phyloP scores from a whole-genome alignment of 2,329 filamentous ascomycete genomes.

The Colletotrichum abscissum region DNA sequence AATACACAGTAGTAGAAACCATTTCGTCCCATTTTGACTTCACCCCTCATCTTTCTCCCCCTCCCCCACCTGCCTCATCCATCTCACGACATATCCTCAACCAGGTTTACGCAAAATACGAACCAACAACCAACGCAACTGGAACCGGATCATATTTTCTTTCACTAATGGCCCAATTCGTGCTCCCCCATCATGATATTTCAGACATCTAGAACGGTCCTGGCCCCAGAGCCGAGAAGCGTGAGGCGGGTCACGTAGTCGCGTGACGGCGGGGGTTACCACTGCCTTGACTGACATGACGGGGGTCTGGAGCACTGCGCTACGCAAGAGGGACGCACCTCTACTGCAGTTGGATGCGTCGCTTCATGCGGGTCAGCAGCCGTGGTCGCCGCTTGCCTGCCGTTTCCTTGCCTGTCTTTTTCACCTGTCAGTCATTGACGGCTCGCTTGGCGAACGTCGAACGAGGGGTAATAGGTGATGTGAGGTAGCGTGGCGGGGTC shows the following conservation, averaged over 20 bases:
- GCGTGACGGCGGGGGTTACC: conserved; percentile 15
- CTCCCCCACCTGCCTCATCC: too few species aligned
- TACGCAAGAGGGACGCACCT: conserved; percentile 19
- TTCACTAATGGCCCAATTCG: too few species aligned
- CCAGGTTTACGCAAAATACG: too few species aligned
- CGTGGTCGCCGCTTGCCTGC: neutral
- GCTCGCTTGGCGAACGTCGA: neutral
- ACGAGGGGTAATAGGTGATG: neutral
- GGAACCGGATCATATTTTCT: too few species aligned
- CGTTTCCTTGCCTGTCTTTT: neutral
- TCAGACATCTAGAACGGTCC: neutral
- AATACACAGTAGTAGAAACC: too few species aligned
- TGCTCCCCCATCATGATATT: neutral
- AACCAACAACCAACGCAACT: too few species aligned
- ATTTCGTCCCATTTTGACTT: too few species aligned
- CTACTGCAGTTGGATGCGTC: conserved; percentile 20
- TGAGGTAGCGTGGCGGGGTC: neutral
- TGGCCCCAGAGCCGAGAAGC: conserved; percentile 1
- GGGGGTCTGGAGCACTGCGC: neutral
- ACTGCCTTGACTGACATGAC: too few species aligned
- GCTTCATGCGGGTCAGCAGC: conserved; percentile 23
- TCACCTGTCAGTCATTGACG: conserved; percentile 7
- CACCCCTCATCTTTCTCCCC: neutral
- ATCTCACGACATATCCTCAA: too few species aligned
- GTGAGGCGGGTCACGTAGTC: neutral